A percentile compares a stretch with the other conserved stretches of the same genome.
Conservation (phyloP, 2,329 filamentous ascomycete species). For the Drechslerella stenobrocha region DNA sequence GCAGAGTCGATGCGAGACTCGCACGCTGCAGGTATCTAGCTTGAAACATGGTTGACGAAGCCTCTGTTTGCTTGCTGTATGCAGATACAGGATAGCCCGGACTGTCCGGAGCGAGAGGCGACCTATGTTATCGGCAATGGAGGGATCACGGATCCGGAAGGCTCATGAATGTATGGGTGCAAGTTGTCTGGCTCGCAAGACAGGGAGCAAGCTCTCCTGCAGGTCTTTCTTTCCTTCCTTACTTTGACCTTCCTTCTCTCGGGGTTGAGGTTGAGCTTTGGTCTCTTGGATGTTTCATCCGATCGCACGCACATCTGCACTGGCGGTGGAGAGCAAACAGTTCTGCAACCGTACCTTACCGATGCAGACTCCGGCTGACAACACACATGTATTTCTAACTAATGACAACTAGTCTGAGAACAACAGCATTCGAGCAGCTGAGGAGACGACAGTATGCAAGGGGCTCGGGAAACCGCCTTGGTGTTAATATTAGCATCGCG, state of each 20-base stretch:
- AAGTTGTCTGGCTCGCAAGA: neutral
- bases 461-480: neutral
- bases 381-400: too few relatives aligned
- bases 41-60: slow-evolving; percentile 20
- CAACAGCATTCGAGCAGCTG: too few relatives aligned
- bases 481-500: slow-evolving; percentile 1
- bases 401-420: too few relatives aligned
- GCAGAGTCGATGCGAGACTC: slow-evolving; percentile 52
- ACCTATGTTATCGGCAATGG: slow-evolving; percentile 72
- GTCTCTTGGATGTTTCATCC: too few relatives aligned
- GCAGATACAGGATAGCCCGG: slow-evolving; percentile 55
- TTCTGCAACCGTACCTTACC: too few relatives aligned
- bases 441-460: too few relatives aligned
- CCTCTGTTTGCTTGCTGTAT: neutral
- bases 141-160: slow-evolving; percentile 42
- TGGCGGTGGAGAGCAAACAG: too few relatives aligned
- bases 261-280: too few relatives aligned
- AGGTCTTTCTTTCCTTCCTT: too few relatives aligned
- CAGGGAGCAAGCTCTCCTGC: neutral
- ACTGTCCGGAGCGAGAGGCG: slow-evolving; percentile 70
- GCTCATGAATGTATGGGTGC: slow-evolving; percentile 37
- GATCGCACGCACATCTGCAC: too few relatives aligned
- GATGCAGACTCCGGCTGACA: too few relatives aligned
- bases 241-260: too few relatives aligned
- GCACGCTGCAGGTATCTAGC: slow-evolving; percentile 59